A percentile compares a stretch with the other conserved stretches of the same genome.
phyloP scores from a whole-genome alignment of 345 rosid genomes.

The Eucalyptus globulus region DNA sequence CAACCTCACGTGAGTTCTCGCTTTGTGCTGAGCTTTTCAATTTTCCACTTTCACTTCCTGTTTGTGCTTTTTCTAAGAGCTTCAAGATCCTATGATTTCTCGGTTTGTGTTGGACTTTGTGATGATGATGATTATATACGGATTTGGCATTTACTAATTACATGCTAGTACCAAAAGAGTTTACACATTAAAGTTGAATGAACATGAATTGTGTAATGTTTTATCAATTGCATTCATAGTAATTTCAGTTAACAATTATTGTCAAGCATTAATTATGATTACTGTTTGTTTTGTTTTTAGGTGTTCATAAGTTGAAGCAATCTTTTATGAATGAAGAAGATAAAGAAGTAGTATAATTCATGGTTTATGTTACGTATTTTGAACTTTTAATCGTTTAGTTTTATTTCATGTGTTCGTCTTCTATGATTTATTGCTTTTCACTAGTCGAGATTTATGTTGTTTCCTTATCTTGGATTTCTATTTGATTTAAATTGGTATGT shows the following conservation, averaged over 20 bases:
- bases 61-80: neutral
- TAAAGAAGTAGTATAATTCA: neutral
- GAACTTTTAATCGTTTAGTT: fast-evolving
- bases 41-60: neutral
- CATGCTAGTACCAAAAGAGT: neutral
- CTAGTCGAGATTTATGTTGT: neutral
- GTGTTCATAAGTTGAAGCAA: neutral
- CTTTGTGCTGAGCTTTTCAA: neutral
- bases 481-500: too few relatives aligned
- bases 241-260: too few relatives aligned
- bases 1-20: neutral
- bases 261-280: too few relatives aligned
- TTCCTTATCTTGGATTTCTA: fast-evolving
- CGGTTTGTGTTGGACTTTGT: neutral
- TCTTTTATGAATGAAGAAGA: neutral
- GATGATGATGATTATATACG: neutral
- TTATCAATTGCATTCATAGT: neutral
- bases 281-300: neutral
- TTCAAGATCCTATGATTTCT: neutral
- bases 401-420: too few relatives aligned
- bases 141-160: too few relatives aligned
- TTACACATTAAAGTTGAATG: neutral
- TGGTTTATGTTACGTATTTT: neutral
- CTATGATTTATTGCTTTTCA: neutral
- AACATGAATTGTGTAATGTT: neutral